A percentile compares a stretch with the other conserved stretches of the same genome.
phyloP scores from a whole-genome alignment of 108 stramenopile genomes.

The Poteriospumella lacustris region DNA sequence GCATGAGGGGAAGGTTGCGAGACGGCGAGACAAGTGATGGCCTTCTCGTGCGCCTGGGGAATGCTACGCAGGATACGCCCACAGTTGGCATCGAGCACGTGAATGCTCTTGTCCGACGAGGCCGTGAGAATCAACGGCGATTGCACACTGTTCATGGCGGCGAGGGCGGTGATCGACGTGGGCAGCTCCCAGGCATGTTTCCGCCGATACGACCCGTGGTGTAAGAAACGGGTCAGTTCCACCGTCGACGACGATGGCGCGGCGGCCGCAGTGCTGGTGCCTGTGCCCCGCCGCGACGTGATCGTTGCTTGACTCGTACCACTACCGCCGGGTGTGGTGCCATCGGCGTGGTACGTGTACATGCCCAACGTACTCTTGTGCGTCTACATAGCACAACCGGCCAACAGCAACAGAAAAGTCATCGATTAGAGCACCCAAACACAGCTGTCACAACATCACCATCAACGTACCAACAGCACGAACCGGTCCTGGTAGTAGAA shows the following conservation, averaged over 20 bases:
- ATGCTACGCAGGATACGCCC: constrained; percentile 7
- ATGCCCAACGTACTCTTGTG: background rate
- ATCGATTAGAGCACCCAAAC: too few species aligned
- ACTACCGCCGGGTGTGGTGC: too few species aligned
- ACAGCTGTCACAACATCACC: too few species aligned
- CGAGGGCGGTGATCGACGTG: background rate
- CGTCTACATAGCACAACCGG: too few species aligned
- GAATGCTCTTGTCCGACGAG: constrained; percentile 23
- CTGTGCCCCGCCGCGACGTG: too few species aligned
- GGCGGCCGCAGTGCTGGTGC: too few species aligned
- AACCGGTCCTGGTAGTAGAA: constrained; percentile 20
- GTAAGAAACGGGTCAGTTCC: background rate
- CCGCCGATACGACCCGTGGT: background rate
- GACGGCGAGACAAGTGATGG: constrained; percentile 18
- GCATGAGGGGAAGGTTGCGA: constrained; percentile 5
- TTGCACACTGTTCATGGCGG: constrained; percentile 27
- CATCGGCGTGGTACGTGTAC: background rate
- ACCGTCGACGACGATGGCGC: too few species aligned
- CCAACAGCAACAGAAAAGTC: too few species aligned
- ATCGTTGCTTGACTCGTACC: too few species aligned
- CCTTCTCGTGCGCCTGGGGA: background rate
- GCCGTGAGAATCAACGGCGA: constrained; percentile 32
- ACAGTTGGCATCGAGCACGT: constrained; percentile 18
- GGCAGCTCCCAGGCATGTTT: background rate
- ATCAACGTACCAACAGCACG: constrained; percentile 12